Evolutionary conservation across 441 rosid genomes (phyloP), one percentile per base, ranked within the genome.

Genomic region (Populus trichocarpa): DNA sequence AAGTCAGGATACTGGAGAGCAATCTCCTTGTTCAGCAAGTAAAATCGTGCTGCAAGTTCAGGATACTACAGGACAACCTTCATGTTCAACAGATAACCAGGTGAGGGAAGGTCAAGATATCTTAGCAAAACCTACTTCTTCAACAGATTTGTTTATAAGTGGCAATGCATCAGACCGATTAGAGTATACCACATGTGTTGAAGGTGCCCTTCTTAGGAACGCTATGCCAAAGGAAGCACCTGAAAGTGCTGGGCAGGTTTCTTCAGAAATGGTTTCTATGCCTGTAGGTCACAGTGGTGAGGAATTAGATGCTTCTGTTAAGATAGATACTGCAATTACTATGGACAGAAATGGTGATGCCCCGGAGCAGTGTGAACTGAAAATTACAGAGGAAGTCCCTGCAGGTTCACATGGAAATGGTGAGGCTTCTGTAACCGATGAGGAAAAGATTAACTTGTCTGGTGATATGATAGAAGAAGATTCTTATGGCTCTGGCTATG

Each of bases 391-490:
- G 70, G 87, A 80, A 75, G 28, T 59, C 23, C 79, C 77, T 59
- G 71, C 80, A 65, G 85, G 82, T 76, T 83, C 78, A 78, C 77
- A 68, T 75, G 88, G 78, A 79, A 83, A 79, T 79, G 89, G 75
- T 79, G 92, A 84, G 68, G 83, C 33, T 81, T 69, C 83, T 70
- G 81, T 32, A 68, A 86, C 90, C 75, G 93, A 90, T 57, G 91
- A 89, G 83, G 96, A 88, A 84, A 91, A 88, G 81, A 75, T 89
- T 75, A 88, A 84, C 81, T 81, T 88, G 50, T 88, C 91, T 6
- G 89, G 86, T 65, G 88, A 83, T 82, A 77, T 78, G 81, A 59
- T 79, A 61, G 91, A 84, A 80, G 89, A 87, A 81, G 86, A 87
- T 70, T 79, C 83, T 40, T 85, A 77, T 83, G 85, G 82, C 67